These are phyloP conservation scores for Tylopilus sp. DNA, from an alignment of 1,284 basidiomycete species.

Conservation along the genomic window DNA sequence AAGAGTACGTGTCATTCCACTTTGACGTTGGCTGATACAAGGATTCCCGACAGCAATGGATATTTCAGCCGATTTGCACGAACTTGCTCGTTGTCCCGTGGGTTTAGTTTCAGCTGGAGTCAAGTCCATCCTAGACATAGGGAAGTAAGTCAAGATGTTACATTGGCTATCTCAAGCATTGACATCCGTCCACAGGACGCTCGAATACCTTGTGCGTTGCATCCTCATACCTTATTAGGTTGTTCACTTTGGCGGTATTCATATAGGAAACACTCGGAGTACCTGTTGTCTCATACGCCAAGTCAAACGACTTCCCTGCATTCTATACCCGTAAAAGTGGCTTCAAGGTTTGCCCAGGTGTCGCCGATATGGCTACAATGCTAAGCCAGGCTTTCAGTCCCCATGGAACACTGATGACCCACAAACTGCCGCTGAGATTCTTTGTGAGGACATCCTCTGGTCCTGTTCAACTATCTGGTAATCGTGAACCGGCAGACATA, in stretches of 20 bases:
- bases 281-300: conserved; percentile 80
- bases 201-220: conserved; percentile 82
- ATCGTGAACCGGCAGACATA: conserved; percentile 43
- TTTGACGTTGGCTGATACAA: not conserved
- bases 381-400: conserved; percentile 44
- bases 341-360: conserved; percentile 50
- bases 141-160: conserved; percentile 45
- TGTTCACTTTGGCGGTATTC: not conserved
- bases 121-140: conserved; percentile 95
- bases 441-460: conserved; percentile 50
- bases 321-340: conserved; percentile 91
- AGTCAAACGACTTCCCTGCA: conserved; percentile 84
- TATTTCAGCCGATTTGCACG: conserved; percentile 87
- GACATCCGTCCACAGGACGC: conserved; percentile 53
- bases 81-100: conserved; percentile 82
- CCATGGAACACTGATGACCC: conserved; percentile 71
- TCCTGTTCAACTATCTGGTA: not conserved
- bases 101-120: conserved; percentile 92
- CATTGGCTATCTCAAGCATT: conserved; percentile 2
- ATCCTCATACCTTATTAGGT: not conserved
- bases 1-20: conserved; percentile 53
- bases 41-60: conserved; percentile 74
- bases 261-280: conserved; percentile 93
- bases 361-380: not conserved
- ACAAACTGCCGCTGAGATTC: conserved; percentile 61